Conservation (phyloP, 768 basidiomycete genomes). For the Boletus tylopilopsis region DNA sequence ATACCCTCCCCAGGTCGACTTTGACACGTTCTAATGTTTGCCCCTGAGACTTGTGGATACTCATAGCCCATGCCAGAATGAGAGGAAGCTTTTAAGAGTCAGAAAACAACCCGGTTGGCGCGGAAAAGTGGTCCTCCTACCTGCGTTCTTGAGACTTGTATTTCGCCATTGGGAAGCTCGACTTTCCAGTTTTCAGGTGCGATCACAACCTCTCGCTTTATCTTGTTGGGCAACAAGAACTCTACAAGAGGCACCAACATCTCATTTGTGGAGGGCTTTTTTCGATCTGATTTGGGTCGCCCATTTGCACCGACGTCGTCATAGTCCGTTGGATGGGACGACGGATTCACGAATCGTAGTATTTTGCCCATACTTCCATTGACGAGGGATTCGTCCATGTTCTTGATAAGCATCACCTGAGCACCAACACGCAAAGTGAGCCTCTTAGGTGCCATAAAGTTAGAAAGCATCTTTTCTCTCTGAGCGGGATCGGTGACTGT, state of each 20-base stretch:
- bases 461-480: slow-evolving; percentile 74
- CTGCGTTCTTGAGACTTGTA: slow-evolving; percentile 78
- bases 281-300: slow-evolving; percentile 34
- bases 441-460: slow-evolving; percentile 81
- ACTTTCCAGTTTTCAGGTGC: slow-evolving; percentile 79
- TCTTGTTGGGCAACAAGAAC: slow-evolving; percentile 62
- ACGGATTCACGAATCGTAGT: slow-evolving; percentile 63
- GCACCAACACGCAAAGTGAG: slow-evolving; percentile 75
- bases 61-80: slow-evolving; percentile 96
- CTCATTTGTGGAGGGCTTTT: slow-evolving; percentile 25
- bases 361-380: slow-evolving; percentile 94
- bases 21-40: slow-evolving; percentile 94
- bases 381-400: slow-evolving; percentile 84
- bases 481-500: slow-evolving; percentile 47
- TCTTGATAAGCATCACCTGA: slow-evolving; percentile 97
- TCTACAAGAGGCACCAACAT: slow-evolving; percentile 70
- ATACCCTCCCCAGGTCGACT: slow-evolving; percentile 89
- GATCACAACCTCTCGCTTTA: slow-evolving; percentile 52
- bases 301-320: slow-evolving; percentile 35
- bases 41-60: slow-evolving; percentile 97
- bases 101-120: background rate
- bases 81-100: slow-evolving; percentile 61
- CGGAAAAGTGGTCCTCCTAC: slow-evolving; percentile 37
- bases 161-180: slow-evolving; percentile 81
- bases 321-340: slow-evolving; percentile 40